Evolutionary conservation across 2,329 filamentous ascomycete species (phyloP).

Genomic region (Trichoderma sp.): DNA sequence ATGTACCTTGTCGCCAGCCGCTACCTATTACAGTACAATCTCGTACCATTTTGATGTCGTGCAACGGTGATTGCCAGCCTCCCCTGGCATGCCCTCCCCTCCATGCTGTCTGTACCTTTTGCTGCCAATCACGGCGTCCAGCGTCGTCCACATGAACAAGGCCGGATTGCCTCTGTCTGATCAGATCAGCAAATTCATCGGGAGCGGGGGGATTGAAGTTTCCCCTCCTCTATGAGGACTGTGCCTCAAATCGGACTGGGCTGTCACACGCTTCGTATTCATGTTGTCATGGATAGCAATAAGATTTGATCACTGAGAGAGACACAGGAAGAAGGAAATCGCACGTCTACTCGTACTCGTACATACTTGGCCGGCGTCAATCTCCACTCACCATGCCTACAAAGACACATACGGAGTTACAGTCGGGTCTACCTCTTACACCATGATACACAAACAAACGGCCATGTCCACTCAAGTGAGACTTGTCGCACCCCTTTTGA

Average conservation of each 20-base stretch:
- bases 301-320: not conserved
- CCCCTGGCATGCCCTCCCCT: not conserved
- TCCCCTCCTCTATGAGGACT: not conserved
- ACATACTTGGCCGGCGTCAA: not conserved
- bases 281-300: not conserved
- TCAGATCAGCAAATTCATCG: not conserved
- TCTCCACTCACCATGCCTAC: conserved; percentile 5
- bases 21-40: no score
- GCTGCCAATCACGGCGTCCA: not conserved
- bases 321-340: not conserved
- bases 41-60: not conserved
- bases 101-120: not conserved
- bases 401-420: not conserved
- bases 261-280: conserved; percentile 8
- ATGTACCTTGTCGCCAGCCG: not conserved
- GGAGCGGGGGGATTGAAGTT: not conserved
- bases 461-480: not conserved
- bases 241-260: not conserved
- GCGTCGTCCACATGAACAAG: not conserved
- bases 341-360: not conserved
- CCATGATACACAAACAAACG: not conserved
- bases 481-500: not conserved
- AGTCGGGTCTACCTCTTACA: not conserved
- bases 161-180: not conserved
- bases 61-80: not conserved